A percentile compares a stretch with the other conserved stretches of the same genome.
These are phyloP conservation scores for Oryza meyeriana DNA, from an alignment of 176 grass and related monocot species.

Conservation along the genomic window DNA sequence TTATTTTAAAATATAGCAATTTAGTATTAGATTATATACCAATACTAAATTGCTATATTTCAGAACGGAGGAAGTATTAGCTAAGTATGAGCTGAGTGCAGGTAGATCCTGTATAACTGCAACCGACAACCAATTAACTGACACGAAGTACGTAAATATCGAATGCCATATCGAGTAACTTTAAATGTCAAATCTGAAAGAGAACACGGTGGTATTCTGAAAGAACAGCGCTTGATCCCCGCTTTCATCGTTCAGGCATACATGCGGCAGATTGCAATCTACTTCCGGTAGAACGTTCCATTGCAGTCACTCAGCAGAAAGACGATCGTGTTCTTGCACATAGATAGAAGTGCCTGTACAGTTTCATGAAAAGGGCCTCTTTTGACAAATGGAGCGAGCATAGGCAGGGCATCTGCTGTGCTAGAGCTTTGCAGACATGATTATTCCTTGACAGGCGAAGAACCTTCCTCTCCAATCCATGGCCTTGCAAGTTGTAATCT, in stretches of 20 bases:
- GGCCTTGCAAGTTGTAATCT: constrained; percentile 28
- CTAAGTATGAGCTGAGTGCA: neutral
- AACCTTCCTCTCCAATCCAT: constrained; percentile 49
- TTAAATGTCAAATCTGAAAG: constrained; percentile 18
- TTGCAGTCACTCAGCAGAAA: neutral
- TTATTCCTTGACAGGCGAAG: constrained; percentile 29
- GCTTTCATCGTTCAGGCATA: constrained; percentile 2
- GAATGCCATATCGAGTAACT: neutral
- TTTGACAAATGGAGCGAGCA: neutral
- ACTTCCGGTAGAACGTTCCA: neutral
- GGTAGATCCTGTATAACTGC: neutral
- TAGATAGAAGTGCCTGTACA: neutral
- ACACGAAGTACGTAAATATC: neutral
- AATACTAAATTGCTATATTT: too few species aligned
- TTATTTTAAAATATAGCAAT: too few species aligned
- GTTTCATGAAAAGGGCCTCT: neutral
- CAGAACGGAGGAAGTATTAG: too few species aligned
- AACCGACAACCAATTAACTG: neutral
- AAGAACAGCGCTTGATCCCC: neutral
- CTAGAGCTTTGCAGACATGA: constrained; percentile 20
- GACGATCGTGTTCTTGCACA: neutral
- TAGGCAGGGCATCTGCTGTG: constrained; percentile 9
- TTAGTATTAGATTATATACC: too few species aligned
- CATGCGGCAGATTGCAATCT: neutral
- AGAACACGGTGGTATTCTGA: neutral